Evolutionary conservation across 441 rosid species (phyloP).

Genomic region (Capsella rubella): DNA sequence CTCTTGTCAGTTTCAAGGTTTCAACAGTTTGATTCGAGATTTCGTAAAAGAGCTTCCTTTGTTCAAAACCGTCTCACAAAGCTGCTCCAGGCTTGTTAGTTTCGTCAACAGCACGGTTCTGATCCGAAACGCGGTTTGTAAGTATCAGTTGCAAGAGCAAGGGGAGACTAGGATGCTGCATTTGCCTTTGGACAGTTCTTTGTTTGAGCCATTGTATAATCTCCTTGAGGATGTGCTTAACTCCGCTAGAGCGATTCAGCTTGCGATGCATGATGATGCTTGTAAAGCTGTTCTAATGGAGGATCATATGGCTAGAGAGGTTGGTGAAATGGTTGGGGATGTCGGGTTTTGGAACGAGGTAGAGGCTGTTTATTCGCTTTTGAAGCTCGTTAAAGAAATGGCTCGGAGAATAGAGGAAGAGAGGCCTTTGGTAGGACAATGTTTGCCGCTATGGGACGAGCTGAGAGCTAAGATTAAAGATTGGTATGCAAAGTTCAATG

Average conservation of each 20-base stretch:
- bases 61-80: slow-evolving; percentile 67
- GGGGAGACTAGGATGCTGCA: slow-evolving; percentile 67
- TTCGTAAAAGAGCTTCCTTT: slow-evolving; percentile 77
- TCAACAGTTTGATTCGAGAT: slow-evolving; percentile 74
- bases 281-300: slow-evolving; percentile 72
- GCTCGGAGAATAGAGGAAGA: slow-evolving; percentile 81
- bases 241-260: slow-evolving; percentile 74
- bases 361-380: slow-evolving; percentile 68
- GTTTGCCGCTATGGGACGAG: slow-evolving; percentile 90
- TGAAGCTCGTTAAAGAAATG: slow-evolving; percentile 84
- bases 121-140: slow-evolving; percentile 66
- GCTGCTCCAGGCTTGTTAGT: slow-evolving; percentile 71
- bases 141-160: slow-evolving; percentile 84
- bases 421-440: slow-evolving; percentile 85
- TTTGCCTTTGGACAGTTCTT: slow-evolving; percentile 51
- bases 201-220: slow-evolving; percentile 54
- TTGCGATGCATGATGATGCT: slow-evolving; percentile 72
- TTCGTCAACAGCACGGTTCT: slow-evolving; percentile 69
- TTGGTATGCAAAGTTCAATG: slow-evolving; percentile 80
- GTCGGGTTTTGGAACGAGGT: slow-evolving; percentile 89
- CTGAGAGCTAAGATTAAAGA: slow-evolving; percentile 81
- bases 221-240: slow-evolving; percentile 78
- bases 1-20: slow-evolving; percentile 87
- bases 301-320: slow-evolving; percentile 77
- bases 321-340: slow-evolving; percentile 77